Base-by-base conservation (phyloP, 2,329 filamentous ascomycete genomes). In the Fusarium hainanense region DNA sequence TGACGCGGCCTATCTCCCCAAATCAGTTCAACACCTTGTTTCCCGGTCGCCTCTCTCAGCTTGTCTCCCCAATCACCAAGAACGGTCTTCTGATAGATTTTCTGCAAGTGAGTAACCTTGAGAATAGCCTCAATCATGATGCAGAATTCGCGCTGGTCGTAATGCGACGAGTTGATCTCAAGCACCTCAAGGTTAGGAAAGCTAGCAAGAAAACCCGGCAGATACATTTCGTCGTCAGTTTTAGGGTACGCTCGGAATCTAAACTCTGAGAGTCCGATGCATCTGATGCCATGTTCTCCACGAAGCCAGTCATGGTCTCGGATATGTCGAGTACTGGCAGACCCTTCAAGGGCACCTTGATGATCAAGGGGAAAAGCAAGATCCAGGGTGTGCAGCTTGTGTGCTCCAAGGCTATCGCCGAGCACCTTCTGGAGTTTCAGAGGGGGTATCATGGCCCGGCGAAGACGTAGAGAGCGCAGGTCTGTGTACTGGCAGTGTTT, bases 121-220 rank as follows among this genome's bases (percentile, higher is more conserved):
- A 81, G 52, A 21, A 81, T 75, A 10, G 72, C 77, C 14, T 74
- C 66, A 9, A 80, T 58, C 4, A 80, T 61, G 11, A 61, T 61
- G 32, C 69, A 75, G 32, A 80, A 71, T 43, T 79, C 79, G 5
- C 64, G 50, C 13, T 69, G 66, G 4, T 77, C 71, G 46, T 78
- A 80, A 48, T 75, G 58, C 4, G 70, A 66, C 4, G 79, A 78
- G 28, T 69, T 72, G n/a, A 81, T 73, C 66, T 79, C 78, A 25
- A 82, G 65, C 11, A 72, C 74, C 59, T 82, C 77, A 10, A 82
- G 74, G 27, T 77, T 77, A 2, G 80, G 80, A 44, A 82, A 79
- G 40, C 63, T 79, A 7, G 75, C 76, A 12, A 82, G 72, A 62
- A 82, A 81, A 6, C 61, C 63, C 3, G 77, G 76, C 16, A 82